Conservation (phyloP, 2,329 filamentous ascomycete genomes). For the Arachnomyces sp. region DNA sequence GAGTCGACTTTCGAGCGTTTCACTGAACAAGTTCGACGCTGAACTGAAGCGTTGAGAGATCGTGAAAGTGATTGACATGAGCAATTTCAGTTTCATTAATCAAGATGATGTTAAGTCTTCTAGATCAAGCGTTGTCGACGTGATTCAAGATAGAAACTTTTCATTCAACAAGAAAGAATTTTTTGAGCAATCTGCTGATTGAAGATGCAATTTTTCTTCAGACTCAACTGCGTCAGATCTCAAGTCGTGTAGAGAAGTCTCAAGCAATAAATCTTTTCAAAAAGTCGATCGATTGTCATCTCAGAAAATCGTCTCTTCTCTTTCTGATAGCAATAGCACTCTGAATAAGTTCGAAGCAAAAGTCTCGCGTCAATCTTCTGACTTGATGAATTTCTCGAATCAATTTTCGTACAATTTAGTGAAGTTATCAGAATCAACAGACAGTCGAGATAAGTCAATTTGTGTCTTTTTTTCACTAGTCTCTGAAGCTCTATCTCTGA, state of each 20-base stretch:
- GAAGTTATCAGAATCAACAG: not conserved
- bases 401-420: not conserved
- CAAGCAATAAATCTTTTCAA: constrained; percentile 1
- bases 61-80: not conserved
- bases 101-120: not conserved
- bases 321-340: not conserved
- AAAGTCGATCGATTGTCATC: constrained; percentile 1
- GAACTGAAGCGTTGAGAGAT: not conserved
- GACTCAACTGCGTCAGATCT: constrained; percentile 1
- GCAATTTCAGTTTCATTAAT: not conserved
- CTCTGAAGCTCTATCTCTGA: constrained; percentile 1
- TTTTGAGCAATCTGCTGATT: not conserved
- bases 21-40: constrained; percentile 1
- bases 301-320: constrained; percentile 2
- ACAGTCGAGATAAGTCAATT: constrained; percentile 1
- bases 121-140: not conserved
- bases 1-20: constrained; percentile 1
- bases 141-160: not conserved
- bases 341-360: constrained; percentile 1
- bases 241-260: not conserved
- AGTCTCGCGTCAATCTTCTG: not conserved
- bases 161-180: constrained; percentile 2
- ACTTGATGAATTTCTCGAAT: not conserved
- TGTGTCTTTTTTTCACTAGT: not conserved
- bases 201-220: constrained; percentile 2